Percentiles rank a stretch among this genome's conserved stretches.
Evolutionary conservation across 371 early-diverging fungal species (phyloP).

Genomic region (Mortierella sp.): DNA sequence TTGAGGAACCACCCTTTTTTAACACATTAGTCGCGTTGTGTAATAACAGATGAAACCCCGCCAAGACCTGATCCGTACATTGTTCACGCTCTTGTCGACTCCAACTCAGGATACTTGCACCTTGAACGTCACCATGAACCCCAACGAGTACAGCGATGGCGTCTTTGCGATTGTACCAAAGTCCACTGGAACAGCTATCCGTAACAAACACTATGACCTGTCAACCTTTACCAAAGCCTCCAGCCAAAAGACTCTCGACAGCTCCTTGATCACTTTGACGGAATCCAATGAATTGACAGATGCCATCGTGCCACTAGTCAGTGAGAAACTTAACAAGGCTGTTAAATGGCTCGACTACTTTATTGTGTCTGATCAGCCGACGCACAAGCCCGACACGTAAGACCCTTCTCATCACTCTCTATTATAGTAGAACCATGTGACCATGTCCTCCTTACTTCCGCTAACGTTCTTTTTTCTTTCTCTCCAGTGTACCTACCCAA

Average conservation of each 20-base stretch:
- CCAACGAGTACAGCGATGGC: conserved; percentile 49
- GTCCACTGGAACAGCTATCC: conserved; percentile 29
- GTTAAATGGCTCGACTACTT: conserved; percentile 52
- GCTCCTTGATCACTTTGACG: conserved; percentile 41
- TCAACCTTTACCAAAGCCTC: conserved; percentile 46
- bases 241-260: conserved; percentile 34
- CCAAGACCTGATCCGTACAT: conserved; percentile 48
- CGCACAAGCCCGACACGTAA: conserved; percentile 39
- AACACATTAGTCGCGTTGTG: not conserved
- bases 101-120: conserved; percentile 39
- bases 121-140: conserved; percentile 54
- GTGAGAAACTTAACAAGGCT: conserved; percentile 38
- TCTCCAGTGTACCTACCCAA: conserved; percentile 26
- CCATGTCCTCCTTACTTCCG: not conserved
- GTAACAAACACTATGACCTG: conserved; percentile 42
- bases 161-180: conserved; percentile 54
- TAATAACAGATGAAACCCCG: conserved; percentile 43
- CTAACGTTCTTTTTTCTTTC: not conserved
- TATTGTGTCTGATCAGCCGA: conserved; percentile 53
- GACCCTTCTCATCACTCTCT: not conserved
- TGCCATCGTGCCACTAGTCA: conserved; percentile 46
- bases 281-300: conserved; percentile 49
- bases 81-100: conserved; percentile 30
- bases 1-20: not conserved
- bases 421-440: no score